Conservation (phyloP, 768 basidiomycete genomes). For the Daedalea quercina region DNA sequence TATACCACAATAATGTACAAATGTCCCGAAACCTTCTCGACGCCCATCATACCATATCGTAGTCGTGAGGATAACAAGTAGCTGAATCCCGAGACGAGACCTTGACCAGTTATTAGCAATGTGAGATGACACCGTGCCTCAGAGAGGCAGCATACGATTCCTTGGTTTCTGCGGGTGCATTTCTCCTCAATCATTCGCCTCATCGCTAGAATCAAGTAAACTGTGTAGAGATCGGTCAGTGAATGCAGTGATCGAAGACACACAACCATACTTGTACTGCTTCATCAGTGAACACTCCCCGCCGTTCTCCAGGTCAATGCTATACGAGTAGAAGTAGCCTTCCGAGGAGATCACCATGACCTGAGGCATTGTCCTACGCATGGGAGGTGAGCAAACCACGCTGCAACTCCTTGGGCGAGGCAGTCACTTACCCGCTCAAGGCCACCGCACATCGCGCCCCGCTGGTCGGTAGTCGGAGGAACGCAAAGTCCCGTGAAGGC, state of each 20-base stretch:
- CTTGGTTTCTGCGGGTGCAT: too few species aligned
- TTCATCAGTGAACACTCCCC: conserved; percentile 95
- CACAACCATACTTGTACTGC: conserved; percentile 66
- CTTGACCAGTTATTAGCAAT: too few species aligned
- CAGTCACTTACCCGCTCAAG: conserved; percentile 62
- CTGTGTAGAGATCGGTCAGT: background rate
- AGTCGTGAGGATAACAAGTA: too few species aligned
- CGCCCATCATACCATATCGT: too few species aligned
- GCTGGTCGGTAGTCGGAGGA: conserved; percentile 70
- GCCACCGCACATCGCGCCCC: conserved; percentile 85
- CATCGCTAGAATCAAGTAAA: conserved; percentile 2
- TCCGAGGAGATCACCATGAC: conserved; percentile 96
- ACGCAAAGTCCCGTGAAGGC: conserved; percentile 91
- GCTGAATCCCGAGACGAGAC: too few species aligned
- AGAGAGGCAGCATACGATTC: too few species aligned
- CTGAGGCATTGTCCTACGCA: conserved; percentile 81
- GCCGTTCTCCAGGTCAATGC: conserved; percentile 91
- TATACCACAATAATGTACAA: too few species aligned
- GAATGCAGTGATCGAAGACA: background rate
- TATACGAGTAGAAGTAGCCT: conserved; percentile 93
- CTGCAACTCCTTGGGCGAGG: background rate
- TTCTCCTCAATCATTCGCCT: background rate
- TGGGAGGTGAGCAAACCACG: background rate
- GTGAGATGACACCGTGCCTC: too few species aligned
- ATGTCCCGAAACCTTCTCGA: too few species aligned